A percentile compares a stretch with the other conserved stretches of the same genome.
phyloP scores from a whole-genome alignment of 805 yeast species.

The Ogataea thermomethanolica region DNA sequence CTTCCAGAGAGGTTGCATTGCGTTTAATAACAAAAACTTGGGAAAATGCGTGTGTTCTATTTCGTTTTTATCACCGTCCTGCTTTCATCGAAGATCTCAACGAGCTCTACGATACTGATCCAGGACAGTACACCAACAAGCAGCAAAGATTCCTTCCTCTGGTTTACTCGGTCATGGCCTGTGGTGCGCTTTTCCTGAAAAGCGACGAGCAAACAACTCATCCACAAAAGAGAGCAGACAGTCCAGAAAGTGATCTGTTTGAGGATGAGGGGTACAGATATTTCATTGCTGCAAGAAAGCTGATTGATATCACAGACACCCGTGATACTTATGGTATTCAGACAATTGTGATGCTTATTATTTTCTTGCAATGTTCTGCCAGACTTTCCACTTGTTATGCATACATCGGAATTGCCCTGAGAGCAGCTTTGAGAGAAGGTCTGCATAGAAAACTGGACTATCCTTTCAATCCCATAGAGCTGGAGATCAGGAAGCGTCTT shows the following conservation, averaged over 20 bases:
- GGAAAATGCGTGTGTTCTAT: conserved; percentile 81
- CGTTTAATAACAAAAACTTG: conserved; percentile 72
- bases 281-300: conserved; percentile 74
- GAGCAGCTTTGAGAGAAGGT: conserved; percentile 81
- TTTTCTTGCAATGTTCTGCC: conserved; percentile 86
- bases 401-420: conserved; percentile 80
- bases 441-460: conserved; percentile 69
- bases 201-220: conserved; percentile 38
- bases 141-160: conserved; percentile 76
- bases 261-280: conserved; percentile 79
- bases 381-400: conserved; percentile 83
- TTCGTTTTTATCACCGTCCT: conserved; percentile 84
- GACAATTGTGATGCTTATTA: conserved; percentile 79
- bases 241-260: conserved; percentile 35
- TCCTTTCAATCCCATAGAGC: conserved; percentile 68
- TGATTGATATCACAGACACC: conserved; percentile 80
- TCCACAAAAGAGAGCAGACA: conserved; percentile 23
- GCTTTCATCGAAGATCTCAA: conserved; percentile 72
- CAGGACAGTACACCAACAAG: conserved; percentile 63
- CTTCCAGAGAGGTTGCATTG: conserved; percentile 70
- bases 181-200: conserved; percentile 75
- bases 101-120: conserved; percentile 71
- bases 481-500: conserved; percentile 77
- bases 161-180: conserved; percentile 82
- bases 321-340: conserved; percentile 80